Percentiles rank a stretch among this genome's conserved stretches.
Evolutionary conservation across 2,329 filamentous ascomycete species (phyloP).

Genomic region (Cercospora sp.): DNA sequence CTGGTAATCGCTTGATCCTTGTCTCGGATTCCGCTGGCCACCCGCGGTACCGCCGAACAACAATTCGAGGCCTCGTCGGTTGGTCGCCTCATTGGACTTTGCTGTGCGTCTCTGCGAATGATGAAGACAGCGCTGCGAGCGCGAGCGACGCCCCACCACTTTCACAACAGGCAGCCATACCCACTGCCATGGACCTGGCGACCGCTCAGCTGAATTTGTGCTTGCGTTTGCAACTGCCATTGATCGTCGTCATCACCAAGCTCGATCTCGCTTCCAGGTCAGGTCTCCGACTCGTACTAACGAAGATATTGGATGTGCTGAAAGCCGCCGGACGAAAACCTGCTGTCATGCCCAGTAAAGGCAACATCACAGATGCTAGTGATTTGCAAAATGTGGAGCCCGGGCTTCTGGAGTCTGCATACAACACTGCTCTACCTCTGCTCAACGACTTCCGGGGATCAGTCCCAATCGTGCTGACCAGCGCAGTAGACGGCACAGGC

Average conservation of each 20-base stretch:
- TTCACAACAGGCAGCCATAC: constrained; percentile 52
- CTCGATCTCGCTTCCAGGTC: constrained; percentile 78
- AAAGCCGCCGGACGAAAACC: constrained; percentile 75
- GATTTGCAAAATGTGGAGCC: constrained; percentile 59
- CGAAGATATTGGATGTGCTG: constrained; percentile 71
- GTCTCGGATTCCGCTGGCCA: constrained; percentile 91
- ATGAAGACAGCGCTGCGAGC: constrained; percentile 54
- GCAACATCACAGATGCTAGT: constrained; percentile 37
- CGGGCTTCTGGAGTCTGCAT: constrained; percentile 59
- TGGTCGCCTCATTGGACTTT: constrained; percentile 96
- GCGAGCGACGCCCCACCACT: constrained; percentile 50
- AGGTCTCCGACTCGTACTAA: constrained; percentile 68
- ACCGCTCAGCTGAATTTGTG: constrained; percentile 82
- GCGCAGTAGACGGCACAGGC: constrained; percentile 79
- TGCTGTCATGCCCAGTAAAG: constrained; percentile 59
- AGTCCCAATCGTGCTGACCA: constrained; percentile 86
- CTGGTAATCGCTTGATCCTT: constrained; percentile 75
- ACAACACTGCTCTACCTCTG: constrained; percentile 56
- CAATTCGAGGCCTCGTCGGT: constrained; percentile 83
- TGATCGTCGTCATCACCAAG: constrained; percentile 86
- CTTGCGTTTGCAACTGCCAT: constrained; percentile 72
- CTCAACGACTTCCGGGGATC: constrained; percentile 48
- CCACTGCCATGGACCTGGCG: constrained; percentile 67
- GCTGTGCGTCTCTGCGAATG: constrained; percentile 82
- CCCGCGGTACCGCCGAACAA: constrained; percentile 83